phyloP scores from a whole-genome alignment of 177 flowering plant species.

The Tripterygium wilfordii region DNA sequence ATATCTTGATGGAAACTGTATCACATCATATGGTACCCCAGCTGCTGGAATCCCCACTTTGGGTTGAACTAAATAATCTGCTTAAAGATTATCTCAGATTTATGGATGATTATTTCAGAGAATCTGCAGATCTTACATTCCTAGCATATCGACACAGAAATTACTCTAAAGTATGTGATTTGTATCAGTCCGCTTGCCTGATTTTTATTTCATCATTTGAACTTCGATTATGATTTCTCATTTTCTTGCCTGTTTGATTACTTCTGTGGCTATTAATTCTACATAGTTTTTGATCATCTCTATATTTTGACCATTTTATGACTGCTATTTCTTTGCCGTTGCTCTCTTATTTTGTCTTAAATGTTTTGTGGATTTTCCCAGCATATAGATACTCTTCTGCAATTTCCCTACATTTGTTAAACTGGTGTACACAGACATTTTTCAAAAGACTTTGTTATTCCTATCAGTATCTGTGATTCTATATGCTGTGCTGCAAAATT shows the following conservation, averaged over 20 bases:
- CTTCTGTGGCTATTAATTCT: no score
- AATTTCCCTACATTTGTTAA: no score
- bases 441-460: no score
- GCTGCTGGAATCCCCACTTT: conserved; percentile 69
- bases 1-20: conserved; percentile 78
- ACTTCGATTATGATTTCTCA: no score
- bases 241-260: no score
- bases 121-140: conserved; percentile 93
- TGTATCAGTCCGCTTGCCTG: neutral
- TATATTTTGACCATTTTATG: neutral
- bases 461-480: no score
- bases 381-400: no score
- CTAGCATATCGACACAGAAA: conserved; percentile 95
- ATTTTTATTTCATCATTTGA: no score
- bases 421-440: no score
- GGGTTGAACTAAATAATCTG: conserved; percentile 56
- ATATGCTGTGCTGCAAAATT: no score
- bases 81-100: conserved; percentile 77
- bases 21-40: conserved; percentile 86
- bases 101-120: conserved; percentile 86
- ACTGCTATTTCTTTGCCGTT: neutral
- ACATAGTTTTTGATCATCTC: neutral
- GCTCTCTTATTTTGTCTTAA: neutral
- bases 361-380: no score
- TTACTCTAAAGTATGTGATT: conserved; percentile 70